Evolutionary conservation across 352 stramenopile species (phyloP), one percentile per base, ranked within the genome.

Genomic region (Detonula confervacea): DNA sequence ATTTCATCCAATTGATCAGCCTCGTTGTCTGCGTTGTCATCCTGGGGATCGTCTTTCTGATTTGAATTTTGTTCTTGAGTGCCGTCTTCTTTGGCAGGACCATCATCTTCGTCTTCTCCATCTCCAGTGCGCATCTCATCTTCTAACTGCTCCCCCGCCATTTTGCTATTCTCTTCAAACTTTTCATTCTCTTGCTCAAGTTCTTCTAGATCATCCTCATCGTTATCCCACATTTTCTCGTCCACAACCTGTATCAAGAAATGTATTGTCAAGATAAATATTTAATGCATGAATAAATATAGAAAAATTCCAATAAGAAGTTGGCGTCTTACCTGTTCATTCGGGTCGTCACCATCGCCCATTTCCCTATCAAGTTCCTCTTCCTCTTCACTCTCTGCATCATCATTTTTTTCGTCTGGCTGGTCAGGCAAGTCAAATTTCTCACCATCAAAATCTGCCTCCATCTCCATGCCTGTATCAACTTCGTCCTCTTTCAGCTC

Each of bases 381-480:
- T 70, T 97, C 91, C 0, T 97, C 93, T 1, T 98, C 82, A 51
- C 97, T 93, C 49, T 98, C 92, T 20, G 96, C 91, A 1, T 98
- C 95, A n/a, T 96, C 93, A 27, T 90, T 67, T 25, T 91, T 57
- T 12, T 89, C 47, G 9, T 95, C 87, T 65, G 89, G 84, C 16
- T 91, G 80, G 51, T 95, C 89, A 52, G 92, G 89, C 3, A 99
- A 59, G 76, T 99, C 97, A 66, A 97, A 97, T 90, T 98, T 98
- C 20, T 98, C 96, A n/a, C 98, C 98, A 47, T 99, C 96, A 84
- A 99, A 99, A 81, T 99, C 97, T 60, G 97, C 97, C 63, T 99
- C 96, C 98, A 99, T 99, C 87, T 99, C 98, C 72, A 99, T 94
- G 11, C 98, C 98, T 57, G 97, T 98, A 59, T 99, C 96, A 39